Percentiles rank a stretch among this genome's conserved stretches.
phyloP scores from a whole-genome alignment of 805 yeast species.

The Yamadazyma insecticola region DNA sequence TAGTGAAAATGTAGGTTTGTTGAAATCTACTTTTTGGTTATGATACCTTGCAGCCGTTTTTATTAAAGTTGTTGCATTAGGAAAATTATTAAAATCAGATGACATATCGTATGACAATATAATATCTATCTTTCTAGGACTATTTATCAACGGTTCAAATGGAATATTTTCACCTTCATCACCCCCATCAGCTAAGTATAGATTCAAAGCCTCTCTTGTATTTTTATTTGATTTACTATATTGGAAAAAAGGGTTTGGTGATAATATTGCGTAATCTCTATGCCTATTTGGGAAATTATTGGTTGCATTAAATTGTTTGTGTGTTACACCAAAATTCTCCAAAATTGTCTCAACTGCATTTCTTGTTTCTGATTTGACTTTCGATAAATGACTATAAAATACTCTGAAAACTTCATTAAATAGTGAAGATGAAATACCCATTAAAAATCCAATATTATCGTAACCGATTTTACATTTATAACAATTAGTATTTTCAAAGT shows the following conservation, averaged over 20 bases:
- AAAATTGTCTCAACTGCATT: conserved; percentile 34
- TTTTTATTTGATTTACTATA: conserved; percentile 5
- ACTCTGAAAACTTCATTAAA: conserved; percentile 52
- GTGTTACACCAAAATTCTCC: conserved; percentile 38
- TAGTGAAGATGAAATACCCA: conserved; percentile 61
- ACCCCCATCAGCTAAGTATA: conserved; percentile 44
- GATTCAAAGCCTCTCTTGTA: conserved; percentile 10
- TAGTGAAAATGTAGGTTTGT: conserved; percentile 2
- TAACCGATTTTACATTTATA: conserved; percentile 49
- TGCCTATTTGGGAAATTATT: conserved; percentile 19
- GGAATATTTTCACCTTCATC: conserved; percentile 48
- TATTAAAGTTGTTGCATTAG: conserved; percentile 53
- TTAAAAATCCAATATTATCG: conserved; percentile 56
- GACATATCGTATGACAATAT: conserved; percentile 42
- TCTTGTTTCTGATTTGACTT: conserved; percentile 27
- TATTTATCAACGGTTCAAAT: conserved; percentile 39
- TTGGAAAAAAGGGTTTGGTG: conserved; percentile 59
- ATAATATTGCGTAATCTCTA: conserved; percentile 56
- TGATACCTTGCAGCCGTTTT: conserved; percentile 35
- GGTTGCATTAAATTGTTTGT: background rate
- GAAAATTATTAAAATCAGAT: conserved; percentile 49
- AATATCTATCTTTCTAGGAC: conserved; percentile 31
- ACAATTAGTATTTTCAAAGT: conserved; percentile 12
- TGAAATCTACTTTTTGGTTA: no score
- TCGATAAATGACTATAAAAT: conserved; percentile 36